Evolutionary conservation across 495 filamentous ascomycete genomes (phyloP), one percentile per base, ranked within the genome.

Genomic region (Lophiostoma macrostomum): DNA sequence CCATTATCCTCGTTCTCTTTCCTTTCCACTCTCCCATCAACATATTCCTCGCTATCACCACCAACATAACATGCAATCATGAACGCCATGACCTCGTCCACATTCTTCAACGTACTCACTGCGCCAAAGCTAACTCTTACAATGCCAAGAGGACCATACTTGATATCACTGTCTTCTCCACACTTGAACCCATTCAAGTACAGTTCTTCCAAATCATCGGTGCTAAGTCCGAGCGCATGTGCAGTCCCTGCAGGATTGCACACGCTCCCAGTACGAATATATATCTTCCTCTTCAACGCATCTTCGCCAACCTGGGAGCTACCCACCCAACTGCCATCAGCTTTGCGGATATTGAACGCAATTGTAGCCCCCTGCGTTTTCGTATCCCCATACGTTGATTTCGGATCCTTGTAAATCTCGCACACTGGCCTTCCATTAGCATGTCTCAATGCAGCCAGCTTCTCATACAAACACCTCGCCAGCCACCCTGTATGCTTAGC

Each of bases 41-140:
- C 44, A 57, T 80, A 85, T 10, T 71, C 70, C 4, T 81, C 69
- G 18, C 72, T 60, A 5, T n/a, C n/a, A n/a, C n/a, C 30, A n/a
- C 19, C 35, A 28, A 51, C 44, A 57, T 80, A 85, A 11, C 71
- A 70, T 3, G 80, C 69, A 18, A 72, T 60, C 4, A 87, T 31
- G 60, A 86, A 87, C 2, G 67, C 50, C 1, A 87, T 30, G 37
- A 88, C 77, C 0, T 56, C 66, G 30, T 80, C 74, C 12, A 88
- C 75, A 48, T 90, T 86, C 3, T 71, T 56, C 18, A 70, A 50
- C 1, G 77, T 86, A 53, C 80, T 85, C 84, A 87, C 87, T 3
- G 84, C 86, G 4, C 86, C 86, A 5, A 90, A 67, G 54, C 82
- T 86, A 4, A 78, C 80, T 8, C 86, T 73, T 4, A 86, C 78